Conservation (phyloP, 805 yeast species). For the Pichia cephalocereana region DNA sequence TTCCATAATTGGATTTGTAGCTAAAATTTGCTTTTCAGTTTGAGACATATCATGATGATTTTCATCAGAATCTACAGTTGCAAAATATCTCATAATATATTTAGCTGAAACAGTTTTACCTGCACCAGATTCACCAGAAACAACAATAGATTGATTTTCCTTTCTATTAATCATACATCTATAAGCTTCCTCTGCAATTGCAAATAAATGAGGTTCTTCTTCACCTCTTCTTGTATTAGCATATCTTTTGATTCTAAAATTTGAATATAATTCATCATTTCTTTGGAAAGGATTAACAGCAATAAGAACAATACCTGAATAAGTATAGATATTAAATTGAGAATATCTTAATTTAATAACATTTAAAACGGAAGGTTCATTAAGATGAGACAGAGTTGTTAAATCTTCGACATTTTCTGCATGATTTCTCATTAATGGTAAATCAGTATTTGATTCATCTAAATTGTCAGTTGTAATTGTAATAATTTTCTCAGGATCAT, state of each 20-base stretch:
- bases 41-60: constrained; percentile 63
- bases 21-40: constrained; percentile 88
- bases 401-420: constrained; percentile 92
- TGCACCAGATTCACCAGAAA: constrained; percentile 97
- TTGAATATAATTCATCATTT: constrained; percentile 83
- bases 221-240: constrained; percentile 92
- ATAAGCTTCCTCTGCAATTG: constrained; percentile 96
- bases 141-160: constrained; percentile 90
- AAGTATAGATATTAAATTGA: constrained; percentile 87
- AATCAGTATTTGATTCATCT: constrained; percentile 43
- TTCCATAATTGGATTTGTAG: constrained; percentile 96
- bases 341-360: constrained; percentile 86
- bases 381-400: constrained; percentile 82
- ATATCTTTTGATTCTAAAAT: constrained; percentile 89
- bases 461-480: constrained; percentile 40
- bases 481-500: constrained; percentile 32
- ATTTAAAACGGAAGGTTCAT: constrained; percentile 93
- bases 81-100: constrained; percentile 95
- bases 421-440: constrained; percentile 85
- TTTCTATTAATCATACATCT: constrained; percentile 84
- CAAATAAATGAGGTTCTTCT: constrained; percentile 92
- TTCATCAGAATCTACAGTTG: constrained; percentile 66
- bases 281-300: constrained; percentile 95
- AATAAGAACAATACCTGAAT: constrained; percentile 92
- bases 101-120: constrained; percentile 97